Evolutionary conservation across 345 rosid species (phyloP), one percentile per base, ranked within the genome.

Genomic region (Populus ilicifolia): DNA sequence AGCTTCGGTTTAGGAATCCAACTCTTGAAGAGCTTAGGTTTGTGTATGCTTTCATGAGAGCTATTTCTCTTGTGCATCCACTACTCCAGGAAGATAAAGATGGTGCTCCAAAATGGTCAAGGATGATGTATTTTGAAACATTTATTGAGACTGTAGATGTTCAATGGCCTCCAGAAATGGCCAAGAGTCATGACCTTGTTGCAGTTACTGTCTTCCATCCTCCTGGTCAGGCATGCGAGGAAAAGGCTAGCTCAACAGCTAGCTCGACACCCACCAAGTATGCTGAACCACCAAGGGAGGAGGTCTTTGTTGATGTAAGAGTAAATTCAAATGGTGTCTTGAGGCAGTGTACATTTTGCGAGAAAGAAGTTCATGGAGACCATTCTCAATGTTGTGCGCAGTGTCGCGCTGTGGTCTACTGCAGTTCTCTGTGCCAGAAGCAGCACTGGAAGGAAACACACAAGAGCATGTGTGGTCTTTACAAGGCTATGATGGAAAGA

Each of bases 61-160:
- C 90, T 38, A 74, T 89, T 70, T 83, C 88, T 61, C 72, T 91
- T 78, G 83, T 91, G 79, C 93, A 91, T 77, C 88, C 91, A 2
- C 84, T 89, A 80, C 87, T 90, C 72, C 82, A 80, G 78, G 87
- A 78, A 54, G 91, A 87, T 75, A 89, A 83, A 61, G 85, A 82
- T 39, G 85, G 85, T 36, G 88, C 81, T 74, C 72, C 83, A 23
- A 83, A 85, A 67, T 81, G 80, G 84, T 78, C 90, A 20, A 87
- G 82, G 75, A 75, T 77, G 71, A 54, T 84, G 5, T 66, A 69
- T 80, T 91, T 91, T 80, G 89, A 76, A 17, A 90, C 90, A 27
- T 86, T 91, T 78, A 90, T 91, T 10, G 94, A 91, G 77, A 89
- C 94, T 30, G 93, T 89, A 66, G 95, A 91, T 74, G 85, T 91